phyloP scores from a whole-genome alignment of 306 rosid genomes.

The Citrullus colocynthis region DNA sequence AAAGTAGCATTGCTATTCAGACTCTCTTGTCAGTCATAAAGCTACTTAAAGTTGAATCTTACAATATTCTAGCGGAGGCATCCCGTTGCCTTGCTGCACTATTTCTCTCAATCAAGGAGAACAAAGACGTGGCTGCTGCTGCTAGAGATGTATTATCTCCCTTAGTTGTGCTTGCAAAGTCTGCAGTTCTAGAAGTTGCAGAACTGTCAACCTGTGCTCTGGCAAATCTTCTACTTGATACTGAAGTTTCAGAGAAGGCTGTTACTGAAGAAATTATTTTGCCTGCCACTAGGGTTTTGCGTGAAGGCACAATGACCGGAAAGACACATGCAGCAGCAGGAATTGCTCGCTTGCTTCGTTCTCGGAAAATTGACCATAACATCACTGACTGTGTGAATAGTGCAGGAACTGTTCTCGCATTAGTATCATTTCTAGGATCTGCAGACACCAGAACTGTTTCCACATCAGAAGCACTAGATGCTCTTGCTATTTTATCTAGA shows the following conservation, averaged over 20 bases:
- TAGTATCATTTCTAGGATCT: constrained; percentile 79
- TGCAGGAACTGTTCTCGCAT: constrained; percentile 80
- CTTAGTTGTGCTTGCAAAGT: constrained; percentile 54
- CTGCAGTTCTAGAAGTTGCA: constrained; percentile 71
- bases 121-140: constrained; percentile 62
- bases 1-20: constrained; percentile 75
- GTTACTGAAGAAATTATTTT: constrained; percentile 66
- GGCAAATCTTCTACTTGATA: constrained; percentile 82
- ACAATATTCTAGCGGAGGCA: constrained; percentile 59
- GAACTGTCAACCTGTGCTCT: constrained; percentile 81
- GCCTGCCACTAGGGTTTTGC: constrained; percentile 83
- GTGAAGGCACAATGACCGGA: constrained; percentile 68
- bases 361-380: constrained; percentile 47
- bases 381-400: constrained; percentile 72
- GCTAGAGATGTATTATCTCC: constrained; percentile 62
- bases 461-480: constrained; percentile 76
- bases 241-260: constrained; percentile 66
- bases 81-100: constrained; percentile 85
- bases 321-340: constrained; percentile 92
- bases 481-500: constrained; percentile 82
- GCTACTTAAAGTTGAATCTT: constrained; percentile 71
- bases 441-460: constrained; percentile 49
- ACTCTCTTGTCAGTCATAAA: constrained; percentile 56
- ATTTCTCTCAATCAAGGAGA: constrained; percentile 86
- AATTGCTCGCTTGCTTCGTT: constrained; percentile 76